Base-by-base conservation (phyloP, 805 yeast species). In the Ogataea angusta region DNA sequence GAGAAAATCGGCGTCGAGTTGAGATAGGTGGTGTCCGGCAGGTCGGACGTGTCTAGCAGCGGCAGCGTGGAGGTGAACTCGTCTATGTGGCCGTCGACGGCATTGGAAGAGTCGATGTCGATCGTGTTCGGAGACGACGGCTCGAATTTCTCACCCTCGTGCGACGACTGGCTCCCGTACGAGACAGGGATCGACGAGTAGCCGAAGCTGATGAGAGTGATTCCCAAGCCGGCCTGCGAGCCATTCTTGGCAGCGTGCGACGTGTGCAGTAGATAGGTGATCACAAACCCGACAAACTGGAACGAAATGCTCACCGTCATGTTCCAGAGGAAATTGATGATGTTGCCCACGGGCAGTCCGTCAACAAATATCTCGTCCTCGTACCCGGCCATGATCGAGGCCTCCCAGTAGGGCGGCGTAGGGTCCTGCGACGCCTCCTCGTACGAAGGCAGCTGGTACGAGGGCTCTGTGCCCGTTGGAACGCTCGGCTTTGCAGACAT, bases 231-330 rank as follows among this genome's bases (percentile, higher is more conserved):
- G 14, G 91, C 85, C 46, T 95, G 71, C 2, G 97, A 83, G 3
- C 99, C 99, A 56, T 90, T 90, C 59, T 87, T 88, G 4, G 97
- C 95, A 5, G 98, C 97, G 60, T 93, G 99, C 2, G 97, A 86
- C 1, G 98, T 91, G 63, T 93, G 98, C 40, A 93, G 69, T 32
- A 91, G 67, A 59, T 90, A 93, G 6, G 98, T 90, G 40, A 91
- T 71, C 30, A 93, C 70, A 64, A 93, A 93, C 3, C 99, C 99
- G 23, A 91, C 83, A 60, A 85, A 86, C 63, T 91, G 96, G 69
- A 93, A 93, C 29, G 95, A 83, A n/a, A 87, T 74, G 17, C 95
- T 80, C 2, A 93, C 95, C 51, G 88, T 72, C 51, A 80, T 72
- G 64, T 90, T 91, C 98, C 99, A 91, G 5, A 86, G 64, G 54